These are phyloP conservation scores for Debaryomyces robertsiae DNA, from an alignment of 1,139 yeast species.

Conservation along the genomic window DNA sequence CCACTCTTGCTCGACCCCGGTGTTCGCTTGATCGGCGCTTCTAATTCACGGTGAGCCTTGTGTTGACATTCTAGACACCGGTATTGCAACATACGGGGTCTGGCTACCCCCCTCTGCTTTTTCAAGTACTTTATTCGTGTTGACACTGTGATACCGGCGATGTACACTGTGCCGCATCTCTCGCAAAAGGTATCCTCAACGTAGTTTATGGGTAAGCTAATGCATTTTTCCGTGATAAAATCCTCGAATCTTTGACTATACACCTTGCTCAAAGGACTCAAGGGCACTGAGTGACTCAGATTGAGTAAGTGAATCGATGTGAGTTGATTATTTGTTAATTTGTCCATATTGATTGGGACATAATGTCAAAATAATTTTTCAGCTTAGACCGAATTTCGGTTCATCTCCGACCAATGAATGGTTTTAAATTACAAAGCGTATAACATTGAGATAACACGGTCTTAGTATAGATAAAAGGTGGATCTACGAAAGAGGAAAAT, in stretches of 20 bases:
- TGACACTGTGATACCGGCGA: conserved; percentile 49
- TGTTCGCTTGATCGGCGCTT: neutral
- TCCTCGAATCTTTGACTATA: conserved; percentile 28
- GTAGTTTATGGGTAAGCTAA: conserved; percentile 31
- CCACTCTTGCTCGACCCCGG: conserved; percentile 8
- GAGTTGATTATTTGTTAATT: conserved; percentile 20
- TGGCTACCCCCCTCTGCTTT: conserved; percentile 11
- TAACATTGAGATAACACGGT: conserved; percentile 3
- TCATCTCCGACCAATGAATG: conserved; percentile 12
- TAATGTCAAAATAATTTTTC: conserved; percentile 1
- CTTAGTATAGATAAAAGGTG: no score
- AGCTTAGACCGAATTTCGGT: conserved; percentile 15
- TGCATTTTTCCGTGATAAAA: conserved; percentile 25
- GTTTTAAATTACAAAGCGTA: conserved; percentile 10
- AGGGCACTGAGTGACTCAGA: conserved; percentile 30
- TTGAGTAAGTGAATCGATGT: conserved; percentile 33
- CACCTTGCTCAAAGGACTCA: conserved; percentile 28
- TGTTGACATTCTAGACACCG: conserved; percentile 18
- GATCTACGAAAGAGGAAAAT: conserved; percentile 12
- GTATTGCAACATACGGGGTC: conserved; percentile 13
- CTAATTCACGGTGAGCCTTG: neutral
- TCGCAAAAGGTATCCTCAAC: conserved; percentile 40
- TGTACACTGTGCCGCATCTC: conserved; percentile 44
- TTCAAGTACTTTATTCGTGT: conserved; percentile 18
- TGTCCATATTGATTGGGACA: conserved; percentile 10